Conservation (phyloP, 495 filamentous ascomycete species). For the Xylaria flabelliformis region DNA sequence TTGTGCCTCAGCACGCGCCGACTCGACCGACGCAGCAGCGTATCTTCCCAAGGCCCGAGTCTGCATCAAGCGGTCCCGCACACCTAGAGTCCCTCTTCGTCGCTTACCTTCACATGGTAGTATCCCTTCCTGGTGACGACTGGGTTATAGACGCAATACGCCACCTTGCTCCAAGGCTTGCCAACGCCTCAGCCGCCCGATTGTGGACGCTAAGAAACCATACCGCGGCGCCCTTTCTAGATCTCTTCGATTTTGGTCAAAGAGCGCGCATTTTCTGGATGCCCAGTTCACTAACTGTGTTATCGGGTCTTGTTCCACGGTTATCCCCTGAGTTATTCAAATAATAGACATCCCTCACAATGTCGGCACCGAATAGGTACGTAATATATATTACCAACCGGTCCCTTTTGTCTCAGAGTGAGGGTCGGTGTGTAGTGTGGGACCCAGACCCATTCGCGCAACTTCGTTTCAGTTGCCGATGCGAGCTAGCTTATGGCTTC, state of each 20-base stretch:
- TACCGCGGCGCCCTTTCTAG: conserved; percentile 12
- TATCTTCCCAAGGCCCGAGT: conserved; percentile 10
- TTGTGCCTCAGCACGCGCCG: conserved; percentile 16
- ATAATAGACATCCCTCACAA: conserved; percentile 17
- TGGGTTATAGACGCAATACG: conserved; percentile 20
- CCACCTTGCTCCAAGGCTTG: not conserved
- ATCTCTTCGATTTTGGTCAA: conserved; percentile 20
- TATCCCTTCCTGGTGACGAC: conserved; percentile 6
- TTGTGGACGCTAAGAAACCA: conserved; percentile 9
- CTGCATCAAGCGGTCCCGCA: conserved; percentile 22
- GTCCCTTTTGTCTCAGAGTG: conserved; percentile 14
- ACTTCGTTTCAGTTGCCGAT: not conserved
- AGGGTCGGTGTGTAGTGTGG: conserved; percentile 19
- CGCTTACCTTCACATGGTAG: conserved; percentile 11
- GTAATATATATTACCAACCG: conserved; percentile 16
- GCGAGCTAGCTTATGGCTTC: not conserved
- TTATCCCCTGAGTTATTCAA: conserved; percentile 1
- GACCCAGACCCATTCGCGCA: conserved; percentile 13
- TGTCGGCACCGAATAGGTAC: conserved; percentile 42
- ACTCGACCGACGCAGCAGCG: conserved; percentile 14
- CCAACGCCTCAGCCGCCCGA: conserved; percentile 1
- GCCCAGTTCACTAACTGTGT: conserved; percentile 7
- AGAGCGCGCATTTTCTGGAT: conserved; percentile 20
- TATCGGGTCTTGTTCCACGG: conserved; percentile 7
- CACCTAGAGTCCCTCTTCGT: conserved; percentile 10